A percentile compares a stretch with the other conserved stretches of the same genome.
Evolutionary conservation across 805 yeast species (phyloP).

Genomic region (Candida ponderosae): DNA sequence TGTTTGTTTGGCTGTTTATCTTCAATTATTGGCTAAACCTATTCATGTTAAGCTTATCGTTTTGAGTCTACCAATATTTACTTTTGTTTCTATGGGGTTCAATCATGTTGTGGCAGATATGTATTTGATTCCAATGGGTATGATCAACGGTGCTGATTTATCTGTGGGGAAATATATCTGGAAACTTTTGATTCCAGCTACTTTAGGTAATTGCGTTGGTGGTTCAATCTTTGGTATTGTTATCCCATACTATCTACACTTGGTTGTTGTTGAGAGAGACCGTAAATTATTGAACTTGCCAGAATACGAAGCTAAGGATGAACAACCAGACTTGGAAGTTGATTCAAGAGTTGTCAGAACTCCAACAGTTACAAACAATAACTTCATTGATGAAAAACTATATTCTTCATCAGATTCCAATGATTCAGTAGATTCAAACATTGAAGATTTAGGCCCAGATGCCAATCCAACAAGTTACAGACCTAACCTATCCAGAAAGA

Average conservation of each 20-base stretch:
- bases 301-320: conserved; percentile 63
- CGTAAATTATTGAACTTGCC: conserved; percentile 56
- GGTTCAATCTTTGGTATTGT: conserved; percentile 59
- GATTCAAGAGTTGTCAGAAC: conserved; percentile 73
- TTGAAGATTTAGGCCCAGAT: not conserved
- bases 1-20: conserved; percentile 67
- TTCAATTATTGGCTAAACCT: conserved; percentile 75
- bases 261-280: conserved; percentile 67
- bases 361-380: conserved; percentile 8
- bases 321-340: conserved; percentile 69
- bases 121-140: conserved; percentile 58
- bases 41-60: conserved; percentile 63
- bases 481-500: conserved; percentile 6
- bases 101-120: conserved; percentile 81
- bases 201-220: conserved; percentile 74
- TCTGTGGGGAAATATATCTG: conserved; percentile 61
- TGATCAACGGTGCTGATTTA: conserved; percentile 58
- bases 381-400: not conserved
- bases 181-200: conserved; percentile 65
- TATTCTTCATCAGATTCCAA: conserved; percentile 1
- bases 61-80: conserved; percentile 62
- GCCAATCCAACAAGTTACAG: conserved; percentile 12
- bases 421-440: conserved; percentile 4
- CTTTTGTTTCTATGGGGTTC: conserved; percentile 73
- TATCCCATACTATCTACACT: conserved; percentile 67